Conservation (phyloP, 2,329 filamentous ascomycete genomes). For the Fusarium sublunatum region DNA sequence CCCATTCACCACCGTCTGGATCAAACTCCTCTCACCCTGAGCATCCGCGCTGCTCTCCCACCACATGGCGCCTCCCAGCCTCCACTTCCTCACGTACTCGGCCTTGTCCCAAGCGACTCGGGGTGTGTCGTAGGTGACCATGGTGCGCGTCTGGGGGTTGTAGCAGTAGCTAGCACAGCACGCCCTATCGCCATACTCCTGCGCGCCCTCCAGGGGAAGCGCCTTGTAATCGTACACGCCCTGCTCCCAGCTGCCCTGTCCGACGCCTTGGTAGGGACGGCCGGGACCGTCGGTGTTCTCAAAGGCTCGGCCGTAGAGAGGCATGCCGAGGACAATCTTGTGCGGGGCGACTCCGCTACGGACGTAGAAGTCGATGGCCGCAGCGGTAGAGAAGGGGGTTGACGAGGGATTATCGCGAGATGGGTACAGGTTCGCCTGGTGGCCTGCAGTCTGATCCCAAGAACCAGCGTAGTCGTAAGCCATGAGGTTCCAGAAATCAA, state of each 20-base stretch:
- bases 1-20: constrained; percentile 69
- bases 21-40: constrained; percentile 72
- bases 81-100: constrained; percentile 72
- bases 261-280: constrained; percentile 74
- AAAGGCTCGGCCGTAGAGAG: constrained; percentile 90
- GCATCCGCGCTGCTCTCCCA: constrained; percentile 91
- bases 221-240: constrained; percentile 92
- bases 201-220: constrained; percentile 75
- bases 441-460: constrained; percentile 78
- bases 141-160: constrained; percentile 67
- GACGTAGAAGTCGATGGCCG: constrained; percentile 78
- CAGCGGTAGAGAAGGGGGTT: constrained; percentile 82
- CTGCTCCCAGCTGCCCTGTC: constrained; percentile 83
- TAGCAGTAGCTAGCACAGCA: constrained; percentile 83
- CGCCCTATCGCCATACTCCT: constrained; percentile 71
- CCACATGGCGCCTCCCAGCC: constrained; percentile 94
- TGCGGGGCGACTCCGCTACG: constrained; percentile 69
- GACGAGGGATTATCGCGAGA: constrained; percentile 65
- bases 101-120: constrained; percentile 76
- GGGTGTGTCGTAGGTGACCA: constrained; percentile 85
- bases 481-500: constrained; percentile 87
- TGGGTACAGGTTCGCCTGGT: constrained; percentile 82
- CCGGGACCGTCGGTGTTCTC: constrained; percentile 81
- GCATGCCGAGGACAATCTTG: constrained; percentile 92
- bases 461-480: constrained; percentile 88